A percentile compares a stretch with the other conserved stretches of the same genome.
phyloP scores from a whole-genome alignment of 768 basidiomycete genomes.

The Lentinula lateritia region DNA sequence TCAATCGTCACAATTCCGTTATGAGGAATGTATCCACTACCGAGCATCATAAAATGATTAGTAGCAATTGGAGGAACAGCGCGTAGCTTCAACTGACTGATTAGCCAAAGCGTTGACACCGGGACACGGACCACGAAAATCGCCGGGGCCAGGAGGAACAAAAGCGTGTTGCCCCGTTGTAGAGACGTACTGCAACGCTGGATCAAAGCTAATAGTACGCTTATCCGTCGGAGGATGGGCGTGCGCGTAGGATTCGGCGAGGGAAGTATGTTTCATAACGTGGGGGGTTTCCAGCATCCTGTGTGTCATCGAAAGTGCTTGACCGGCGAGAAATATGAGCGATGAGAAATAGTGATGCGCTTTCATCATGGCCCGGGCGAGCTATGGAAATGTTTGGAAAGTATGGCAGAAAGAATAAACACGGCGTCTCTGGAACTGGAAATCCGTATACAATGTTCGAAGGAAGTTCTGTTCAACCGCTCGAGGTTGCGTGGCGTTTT shows the following conservation, averaged over 20 bases:
- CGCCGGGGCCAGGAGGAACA: neutral
- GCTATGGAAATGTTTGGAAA: no score
- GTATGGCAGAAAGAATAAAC: no score
- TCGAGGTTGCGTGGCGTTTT: no score
- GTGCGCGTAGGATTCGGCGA: neutral
- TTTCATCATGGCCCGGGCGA: no score
- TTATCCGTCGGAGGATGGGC: neutral
- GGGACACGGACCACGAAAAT: conserved; percentile 17
- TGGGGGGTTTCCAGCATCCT: no score
- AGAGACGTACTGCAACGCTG: neutral
- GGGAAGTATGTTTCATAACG: no score
- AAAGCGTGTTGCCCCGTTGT: neutral
- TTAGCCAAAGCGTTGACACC: conserved; percentile 24
- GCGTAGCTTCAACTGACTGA: conserved; percentile 6
- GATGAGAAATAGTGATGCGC: neutral
- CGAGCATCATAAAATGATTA: neutral
- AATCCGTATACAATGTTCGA: no score
- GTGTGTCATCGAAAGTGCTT: no score
- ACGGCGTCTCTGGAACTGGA: no score
- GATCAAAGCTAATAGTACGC: neutral
- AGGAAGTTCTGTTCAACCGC: no score
- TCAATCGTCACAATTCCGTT: neutral
- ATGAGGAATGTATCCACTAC: neutral
- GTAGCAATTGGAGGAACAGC: no score
- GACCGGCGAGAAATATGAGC: neutral